These are phyloP conservation scores for Pochonia chlamydosporia DNA, from an alignment of 2,329 filamentous ascomycete genomes.

Conservation along the genomic window DNA sequence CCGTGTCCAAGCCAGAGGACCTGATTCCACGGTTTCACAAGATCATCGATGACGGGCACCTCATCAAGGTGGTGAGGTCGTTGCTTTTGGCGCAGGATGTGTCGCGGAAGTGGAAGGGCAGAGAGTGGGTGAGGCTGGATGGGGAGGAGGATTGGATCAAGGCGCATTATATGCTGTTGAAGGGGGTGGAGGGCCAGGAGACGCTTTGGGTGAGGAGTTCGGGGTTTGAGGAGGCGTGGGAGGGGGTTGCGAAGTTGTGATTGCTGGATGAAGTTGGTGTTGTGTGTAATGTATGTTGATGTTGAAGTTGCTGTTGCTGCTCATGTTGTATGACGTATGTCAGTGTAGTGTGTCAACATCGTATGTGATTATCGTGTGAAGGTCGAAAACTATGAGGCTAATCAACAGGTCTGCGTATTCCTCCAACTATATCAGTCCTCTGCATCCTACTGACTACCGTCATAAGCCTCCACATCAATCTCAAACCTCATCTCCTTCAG, in stretches of 20 bases:
- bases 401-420: no score
- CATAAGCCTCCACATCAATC: no score
- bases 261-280: no score
- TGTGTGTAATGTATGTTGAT: no score
- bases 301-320: no score
- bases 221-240: conserved; percentile 64
- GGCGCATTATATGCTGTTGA: conserved; percentile 55
- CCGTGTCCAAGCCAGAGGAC: conserved; percentile 40
- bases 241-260: conserved; percentile 26
- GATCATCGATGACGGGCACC: conserved; percentile 72
- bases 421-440: no score
- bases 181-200: conserved; percentile 50
- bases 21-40: conserved; percentile 41
- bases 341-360: no score
- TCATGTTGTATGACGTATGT: no score
- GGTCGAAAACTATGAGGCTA: no score
- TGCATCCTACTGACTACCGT: no score
- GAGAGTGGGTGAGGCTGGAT: conserved; percentile 46
- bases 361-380: no score
- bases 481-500: no score
- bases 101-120: conserved; percentile 37
- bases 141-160: conserved; percentile 54
- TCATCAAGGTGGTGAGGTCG: conserved; percentile 68
- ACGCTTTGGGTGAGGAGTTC: conserved; percentile 54
- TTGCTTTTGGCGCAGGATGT: conserved; percentile 56